Conservation (phyloP, 73 alveolate species). For the Paramecium bursaria region DNA sequence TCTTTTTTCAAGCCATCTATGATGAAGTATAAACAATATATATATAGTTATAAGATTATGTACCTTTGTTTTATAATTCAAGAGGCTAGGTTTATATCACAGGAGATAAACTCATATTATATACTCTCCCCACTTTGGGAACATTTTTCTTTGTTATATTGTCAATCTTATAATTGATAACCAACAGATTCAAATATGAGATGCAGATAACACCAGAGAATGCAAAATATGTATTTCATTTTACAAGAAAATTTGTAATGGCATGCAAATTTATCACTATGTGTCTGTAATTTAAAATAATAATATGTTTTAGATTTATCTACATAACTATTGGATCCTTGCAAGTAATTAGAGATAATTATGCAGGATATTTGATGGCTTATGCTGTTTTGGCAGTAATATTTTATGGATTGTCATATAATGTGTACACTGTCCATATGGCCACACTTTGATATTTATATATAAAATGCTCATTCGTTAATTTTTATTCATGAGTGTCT, state of each 20-base stretch:
- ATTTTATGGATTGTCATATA: slow-evolving; percentile 41
- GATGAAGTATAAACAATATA: neutral
- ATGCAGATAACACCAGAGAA: slow-evolving; percentile 49
- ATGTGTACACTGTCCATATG: slow-evolving; percentile 35
- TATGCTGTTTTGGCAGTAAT: slow-evolving; percentile 21
- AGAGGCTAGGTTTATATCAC: neutral
- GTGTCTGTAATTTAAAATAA: neutral
- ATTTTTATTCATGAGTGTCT: no score
- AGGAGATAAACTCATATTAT: slow-evolving; percentile 19
- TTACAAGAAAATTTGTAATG: slow-evolving; percentile 39
- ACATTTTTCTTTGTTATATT: slow-evolving; percentile 33
- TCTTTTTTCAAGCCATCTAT: slow-evolving; percentile 8
- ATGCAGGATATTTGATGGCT: slow-evolving; percentile 36
- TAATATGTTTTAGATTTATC: neutral
- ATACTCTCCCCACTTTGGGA: slow-evolving; percentile 29
- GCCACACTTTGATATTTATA: no score
- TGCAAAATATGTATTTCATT: slow-evolving; percentile 23
- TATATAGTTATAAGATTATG: neutral
- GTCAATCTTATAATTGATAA: slow-evolving; percentile 29
- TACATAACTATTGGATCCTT: slow-evolving; percentile 30
- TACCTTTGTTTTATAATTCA: slow-evolving; percentile 31
- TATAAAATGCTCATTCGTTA: no score
- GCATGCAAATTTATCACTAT: slow-evolving; percentile 28
- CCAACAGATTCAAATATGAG: slow-evolving; percentile 54
- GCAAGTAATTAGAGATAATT: slow-evolving; percentile 5